Percentiles rank a stretch among this genome's conserved stretches.
Conservation (phyloP, 2,329 filamentous ascomycete genomes). For the Basipetospora chlamydospora region DNA sequence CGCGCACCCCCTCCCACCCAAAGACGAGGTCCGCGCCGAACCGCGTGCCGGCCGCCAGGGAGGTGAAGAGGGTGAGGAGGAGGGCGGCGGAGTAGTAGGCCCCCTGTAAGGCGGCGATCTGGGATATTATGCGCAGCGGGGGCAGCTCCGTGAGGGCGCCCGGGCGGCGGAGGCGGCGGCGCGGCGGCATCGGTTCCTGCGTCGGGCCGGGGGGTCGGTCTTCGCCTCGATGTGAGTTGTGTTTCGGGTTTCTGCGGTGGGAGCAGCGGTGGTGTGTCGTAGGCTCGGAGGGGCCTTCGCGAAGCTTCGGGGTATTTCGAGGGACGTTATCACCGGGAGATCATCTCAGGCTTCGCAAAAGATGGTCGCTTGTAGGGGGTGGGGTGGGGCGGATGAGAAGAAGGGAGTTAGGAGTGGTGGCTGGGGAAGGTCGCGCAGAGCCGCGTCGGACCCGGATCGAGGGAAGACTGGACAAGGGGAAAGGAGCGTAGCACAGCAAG, state of each 20-base stretch:
- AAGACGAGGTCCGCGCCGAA: constrained; percentile 41
- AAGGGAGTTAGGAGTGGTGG: too few relatives aligned
- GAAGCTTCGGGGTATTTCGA: too few relatives aligned
- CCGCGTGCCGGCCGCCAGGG: constrained; percentile 39
- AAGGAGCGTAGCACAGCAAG: too few relatives aligned
- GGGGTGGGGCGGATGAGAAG: too few relatives aligned
- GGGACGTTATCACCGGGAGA: too few relatives aligned
- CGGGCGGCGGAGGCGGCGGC: constrained; percentile 41
- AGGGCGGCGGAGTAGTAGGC: constrained; percentile 38
- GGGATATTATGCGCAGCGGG: constrained; percentile 42
- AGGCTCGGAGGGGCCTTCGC: too few relatives aligned
- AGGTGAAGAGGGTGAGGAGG: constrained; percentile 41
- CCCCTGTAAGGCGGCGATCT: constrained; percentile 42
- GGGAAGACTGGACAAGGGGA: too few relatives aligned
- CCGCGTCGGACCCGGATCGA: too few relatives aligned
- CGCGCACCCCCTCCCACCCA: constrained; percentile 42
- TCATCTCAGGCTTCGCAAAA: too few relatives aligned
- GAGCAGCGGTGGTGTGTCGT: too few relatives aligned
- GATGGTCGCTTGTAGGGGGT: too few relatives aligned
- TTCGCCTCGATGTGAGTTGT: neutral
- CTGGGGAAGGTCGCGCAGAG: too few relatives aligned
- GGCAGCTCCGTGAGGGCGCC: constrained; percentile 48
- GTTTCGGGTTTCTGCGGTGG: neutral
- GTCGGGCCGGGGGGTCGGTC: neutral
- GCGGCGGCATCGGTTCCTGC: constrained; percentile 34